Percentiles rank a stretch among this genome's conserved stretches.
Evolutionary conservation across 768 basidiomycete species (phyloP).

Genomic region (Tricholoma furcatifolium): DNA sequence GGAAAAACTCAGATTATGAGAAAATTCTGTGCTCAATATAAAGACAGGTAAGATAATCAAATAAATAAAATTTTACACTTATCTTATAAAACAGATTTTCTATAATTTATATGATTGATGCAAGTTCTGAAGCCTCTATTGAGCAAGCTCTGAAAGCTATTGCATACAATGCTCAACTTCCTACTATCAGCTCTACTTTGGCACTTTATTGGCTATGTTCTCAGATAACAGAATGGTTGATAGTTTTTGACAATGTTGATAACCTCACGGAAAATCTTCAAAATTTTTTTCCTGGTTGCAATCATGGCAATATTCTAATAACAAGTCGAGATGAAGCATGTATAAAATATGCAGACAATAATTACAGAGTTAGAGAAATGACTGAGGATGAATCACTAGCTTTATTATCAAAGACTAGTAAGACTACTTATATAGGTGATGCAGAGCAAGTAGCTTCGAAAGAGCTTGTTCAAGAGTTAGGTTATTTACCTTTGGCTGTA

Average conservation of each 20-base stretch:
- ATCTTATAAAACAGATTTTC: not conserved
- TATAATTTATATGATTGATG: not conserved
- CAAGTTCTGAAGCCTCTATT: not conserved
- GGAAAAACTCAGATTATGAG: not conserved
- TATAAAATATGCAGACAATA: not conserved
- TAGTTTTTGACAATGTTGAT: constrained; percentile 7
- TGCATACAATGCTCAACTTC: not conserved
- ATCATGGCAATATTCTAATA: constrained; percentile 10
- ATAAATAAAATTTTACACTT: not conserved
- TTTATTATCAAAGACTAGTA: not conserved
- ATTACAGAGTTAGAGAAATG: not conserved
- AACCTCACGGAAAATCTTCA: not conserved
- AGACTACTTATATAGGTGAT: not conserved
- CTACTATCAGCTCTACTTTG: too few species aligned
- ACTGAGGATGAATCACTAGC: not conserved
- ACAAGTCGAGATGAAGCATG: constrained; percentile 1
- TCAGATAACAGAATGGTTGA: constrained; percentile 1
- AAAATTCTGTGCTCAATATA: not conserved
- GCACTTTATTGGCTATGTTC: not conserved
- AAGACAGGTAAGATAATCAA: not conserved
- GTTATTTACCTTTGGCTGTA: not conserved
- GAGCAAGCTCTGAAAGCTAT: not conserved
- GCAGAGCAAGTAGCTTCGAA: not conserved
- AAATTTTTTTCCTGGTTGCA: not conserved
- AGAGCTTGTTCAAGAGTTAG: constrained; percentile 1